Conservation (phyloP, 2,329 filamentous ascomycete species). For the Colletotrichum sojae region DNA sequence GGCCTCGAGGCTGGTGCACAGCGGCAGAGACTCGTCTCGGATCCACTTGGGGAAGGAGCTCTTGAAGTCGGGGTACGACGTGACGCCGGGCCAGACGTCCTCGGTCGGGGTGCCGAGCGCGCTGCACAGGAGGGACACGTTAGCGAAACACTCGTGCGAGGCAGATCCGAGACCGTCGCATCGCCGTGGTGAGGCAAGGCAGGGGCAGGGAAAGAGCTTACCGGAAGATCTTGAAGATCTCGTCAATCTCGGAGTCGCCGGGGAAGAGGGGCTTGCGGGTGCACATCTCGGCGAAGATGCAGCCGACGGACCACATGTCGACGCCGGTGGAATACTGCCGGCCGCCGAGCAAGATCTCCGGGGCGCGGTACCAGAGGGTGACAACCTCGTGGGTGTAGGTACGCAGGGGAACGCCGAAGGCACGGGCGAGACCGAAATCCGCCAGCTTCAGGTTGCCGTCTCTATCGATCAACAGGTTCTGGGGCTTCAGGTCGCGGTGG, state of each 20-base stretch:
- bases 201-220: slow-evolving; percentile 54
- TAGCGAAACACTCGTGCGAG: slow-evolving; percentile 34
- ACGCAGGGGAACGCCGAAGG: slow-evolving; percentile 90
- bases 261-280: slow-evolving; percentile 93
- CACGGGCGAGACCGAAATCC: slow-evolving; percentile 90
- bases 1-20: slow-evolving; percentile 82
- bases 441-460: slow-evolving; percentile 92
- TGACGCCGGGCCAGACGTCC: slow-evolving; percentile 88
- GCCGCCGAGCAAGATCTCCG: slow-evolving; percentile 91
- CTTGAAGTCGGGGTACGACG: slow-evolving; percentile 96
- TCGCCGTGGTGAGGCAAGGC: neutral
- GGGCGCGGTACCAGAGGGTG: slow-evolving; percentile 92
- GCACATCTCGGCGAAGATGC: slow-evolving; percentile 97
- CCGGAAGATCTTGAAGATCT: slow-evolving; percentile 94
- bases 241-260: slow-evolving; percentile 90
- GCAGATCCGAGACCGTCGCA: slow-evolving; percentile 1
- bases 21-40: slow-evolving; percentile 74
- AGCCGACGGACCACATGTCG: slow-evolving; percentile 96
- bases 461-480: slow-evolving; percentile 88
- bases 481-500: slow-evolving; percentile 90
- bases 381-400: slow-evolving; percentile 97
- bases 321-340: slow-evolving; percentile 95
- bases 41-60: slow-evolving; percentile 92
- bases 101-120: slow-evolving; percentile 88
- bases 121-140: slow-evolving; percentile 56